Conservation (phyloP, 495 filamentous ascomycete species). For the Trichocladium antarcticum region DNA sequence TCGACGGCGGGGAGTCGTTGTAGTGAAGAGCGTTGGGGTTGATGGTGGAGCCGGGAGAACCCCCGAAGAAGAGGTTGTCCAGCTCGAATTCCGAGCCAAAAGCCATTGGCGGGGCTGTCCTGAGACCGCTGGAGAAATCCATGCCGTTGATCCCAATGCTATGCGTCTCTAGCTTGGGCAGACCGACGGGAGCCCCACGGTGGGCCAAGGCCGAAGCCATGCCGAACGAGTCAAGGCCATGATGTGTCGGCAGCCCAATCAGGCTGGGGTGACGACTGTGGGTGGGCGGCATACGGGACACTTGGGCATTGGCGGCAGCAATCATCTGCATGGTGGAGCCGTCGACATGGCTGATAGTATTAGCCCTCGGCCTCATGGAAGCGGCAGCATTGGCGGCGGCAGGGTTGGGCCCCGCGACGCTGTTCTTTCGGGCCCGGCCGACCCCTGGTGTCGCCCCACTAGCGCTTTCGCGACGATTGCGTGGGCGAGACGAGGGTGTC, state of each 20-base stretch:
- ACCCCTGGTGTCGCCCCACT: constrained; percentile 54
- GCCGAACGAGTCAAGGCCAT: constrained; percentile 42
- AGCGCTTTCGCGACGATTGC: constrained; percentile 82
- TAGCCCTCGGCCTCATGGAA: constrained; percentile 78
- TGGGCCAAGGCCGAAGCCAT: constrained; percentile 59
- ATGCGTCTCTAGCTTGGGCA: constrained; percentile 78
- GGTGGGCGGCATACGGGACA: constrained; percentile 43
- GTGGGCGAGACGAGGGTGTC: constrained; percentile 75
- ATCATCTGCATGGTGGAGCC: constrained; percentile 59
- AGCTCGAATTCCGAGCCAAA: constrained; percentile 66
- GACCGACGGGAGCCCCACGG: constrained; percentile 51
- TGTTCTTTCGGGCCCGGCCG: constrained; percentile 83
- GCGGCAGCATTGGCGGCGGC: constrained; percentile 35
- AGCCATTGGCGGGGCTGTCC: constrained; percentile 67
- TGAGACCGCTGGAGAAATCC: constrained; percentile 54
- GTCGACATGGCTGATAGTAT: constrained; percentile 95
- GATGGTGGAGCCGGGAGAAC: constrained; percentile 55
- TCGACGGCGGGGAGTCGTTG: constrained; percentile 65
- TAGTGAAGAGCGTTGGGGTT: constrained; percentile 95
- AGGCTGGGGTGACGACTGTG: constrained; percentile 56
- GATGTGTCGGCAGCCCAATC: constrained; percentile 52
- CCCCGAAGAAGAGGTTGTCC: constrained; percentile 59
- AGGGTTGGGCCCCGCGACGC: constrained; percentile 50
- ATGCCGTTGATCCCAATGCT: constrained; percentile 40
- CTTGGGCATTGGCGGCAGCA: constrained; percentile 43